A percentile compares a stretch with the other conserved stretches of the same genome.
These are phyloP conservation scores for Cutaneotrichosporon sp. DNA, from an alignment of 1,284 basidiomycete genomes.

Conservation along the genomic window DNA sequence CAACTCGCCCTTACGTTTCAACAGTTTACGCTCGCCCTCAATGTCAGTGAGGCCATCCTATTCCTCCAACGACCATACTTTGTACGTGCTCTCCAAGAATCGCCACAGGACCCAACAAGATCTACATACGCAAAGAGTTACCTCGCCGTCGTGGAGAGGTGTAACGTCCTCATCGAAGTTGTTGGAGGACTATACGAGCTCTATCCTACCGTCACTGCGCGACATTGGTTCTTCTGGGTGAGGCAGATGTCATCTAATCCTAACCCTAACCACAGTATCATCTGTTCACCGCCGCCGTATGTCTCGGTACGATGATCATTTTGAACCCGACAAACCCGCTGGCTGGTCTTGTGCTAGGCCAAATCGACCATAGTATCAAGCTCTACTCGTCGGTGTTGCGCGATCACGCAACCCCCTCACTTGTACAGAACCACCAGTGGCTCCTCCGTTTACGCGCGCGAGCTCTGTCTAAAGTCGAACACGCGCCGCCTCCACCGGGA, in stretches of 20 bases:
- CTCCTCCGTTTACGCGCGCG: conserved; percentile 31
- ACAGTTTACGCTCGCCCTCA: conserved; percentile 38
- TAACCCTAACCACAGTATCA: conserved; percentile 33
- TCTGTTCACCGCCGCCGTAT: conserved; percentile 40
- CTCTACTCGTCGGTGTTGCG: conserved; percentile 28
- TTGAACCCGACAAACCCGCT: conserved; percentile 28
- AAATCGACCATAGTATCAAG: conserved; percentile 32
- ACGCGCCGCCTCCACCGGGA: conserved; percentile 12
- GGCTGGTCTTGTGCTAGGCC: conserved; percentile 22
- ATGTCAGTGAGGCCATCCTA: conserved; percentile 33
- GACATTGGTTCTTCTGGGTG: conserved; percentile 45
- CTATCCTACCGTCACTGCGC: conserved; percentile 31
- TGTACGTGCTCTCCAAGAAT: conserved; percentile 33
- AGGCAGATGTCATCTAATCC: conserved; percentile 11
- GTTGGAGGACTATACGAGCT: conserved; percentile 29
- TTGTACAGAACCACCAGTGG: conserved; percentile 37
- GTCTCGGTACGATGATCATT: conserved; percentile 33
- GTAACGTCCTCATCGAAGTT: conserved; percentile 37
- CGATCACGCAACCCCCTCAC: conserved; percentile 23
- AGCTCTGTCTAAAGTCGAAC: conserved; percentile 21
- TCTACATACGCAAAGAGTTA: conserved; percentile 31
- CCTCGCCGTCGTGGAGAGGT: conserved; percentile 38
- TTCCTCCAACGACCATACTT: conserved; percentile 42
- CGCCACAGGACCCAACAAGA: conserved; percentile 28
- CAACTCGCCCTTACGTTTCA: conserved; percentile 35